These are phyloP conservation scores for Aspergillus tanneri DNA, from an alignment of 2,329 filamentous ascomycete genomes.

Conservation along the genomic window DNA sequence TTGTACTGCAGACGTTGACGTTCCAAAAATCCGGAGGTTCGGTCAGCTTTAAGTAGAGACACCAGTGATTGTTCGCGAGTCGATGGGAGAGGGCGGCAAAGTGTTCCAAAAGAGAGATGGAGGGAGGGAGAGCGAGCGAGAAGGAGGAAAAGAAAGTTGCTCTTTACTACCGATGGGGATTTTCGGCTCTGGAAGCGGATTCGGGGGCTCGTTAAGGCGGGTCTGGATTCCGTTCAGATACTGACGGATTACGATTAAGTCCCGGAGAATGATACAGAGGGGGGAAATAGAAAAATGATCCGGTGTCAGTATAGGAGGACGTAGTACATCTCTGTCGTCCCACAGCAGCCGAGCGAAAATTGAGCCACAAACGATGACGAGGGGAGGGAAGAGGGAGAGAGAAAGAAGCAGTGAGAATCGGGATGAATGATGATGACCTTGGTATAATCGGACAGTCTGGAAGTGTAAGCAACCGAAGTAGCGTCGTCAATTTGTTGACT, in stretches of 20 bases:
- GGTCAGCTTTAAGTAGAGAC: neutral
- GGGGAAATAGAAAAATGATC: slow-evolving; percentile 5
- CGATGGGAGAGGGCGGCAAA: neutral
- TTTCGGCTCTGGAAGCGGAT: slow-evolving; percentile 5
- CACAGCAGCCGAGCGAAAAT: slow-evolving; percentile 12
- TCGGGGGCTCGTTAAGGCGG: neutral
- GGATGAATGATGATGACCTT: no score
- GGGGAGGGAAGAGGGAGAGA: neutral
- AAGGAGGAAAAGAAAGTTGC: neutral
- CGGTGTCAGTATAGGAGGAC: slow-evolving; percentile 10
- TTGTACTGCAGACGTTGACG: neutral
- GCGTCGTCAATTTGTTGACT: slow-evolving; percentile 20
- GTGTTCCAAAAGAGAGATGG: neutral
- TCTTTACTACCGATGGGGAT: neutral
- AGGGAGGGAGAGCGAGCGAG: neutral
- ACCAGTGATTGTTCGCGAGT: neutral
- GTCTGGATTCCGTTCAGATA: neutral
- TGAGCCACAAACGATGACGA: slow-evolving; percentile 4
- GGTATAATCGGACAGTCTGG: no score
- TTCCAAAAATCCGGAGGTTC: neutral
- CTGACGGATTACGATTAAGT: neutral
- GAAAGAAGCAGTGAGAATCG: neutral
- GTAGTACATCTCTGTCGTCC: slow-evolving; percentile 23
- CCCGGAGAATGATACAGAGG: slow-evolving; percentile 1
- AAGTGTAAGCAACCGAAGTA: slow-evolving; percentile 8